Evolutionary conservation across 495 filamentous ascomycete genomes (phyloP), one percentile per base, ranked within the genome.

Genomic region (Chaetomium cochliodes): DNA sequence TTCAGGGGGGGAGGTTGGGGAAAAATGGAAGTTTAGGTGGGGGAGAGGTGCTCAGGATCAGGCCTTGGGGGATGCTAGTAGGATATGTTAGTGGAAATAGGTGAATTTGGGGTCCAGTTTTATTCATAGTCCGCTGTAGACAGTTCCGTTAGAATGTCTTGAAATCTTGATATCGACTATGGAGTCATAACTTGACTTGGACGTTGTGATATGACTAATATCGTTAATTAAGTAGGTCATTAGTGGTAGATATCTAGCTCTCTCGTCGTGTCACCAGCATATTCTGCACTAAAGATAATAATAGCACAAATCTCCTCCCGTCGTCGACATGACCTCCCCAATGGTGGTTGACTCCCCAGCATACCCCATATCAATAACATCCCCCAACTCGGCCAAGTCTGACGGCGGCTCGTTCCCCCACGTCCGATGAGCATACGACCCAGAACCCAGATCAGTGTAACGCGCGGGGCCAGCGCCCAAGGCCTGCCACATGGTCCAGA

Each of bases 401-500:
- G 72, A 76, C 5, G 75, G 67, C 12, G 79, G 79, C 18, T 66
- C 47, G 69, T 88, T 87, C 67, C 81, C 71, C 66, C 88, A 79
- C 0, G 86, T 88, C 18, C 78, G 42, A 54, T 72, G 67, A 0
- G 77, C 28, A 82, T 88, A 72, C 15, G 39, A 2, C 72, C 78
- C 61, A 83, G 75, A 13, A 72, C 80, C 68, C 13, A 72, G 62
- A 18, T 73, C 65, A 2, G 64, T 68, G 22, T 84, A 76, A 8
- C 75, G 73, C 61, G 60, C 63, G 26, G 33, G 26, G 5, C 15
- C 9, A 15, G 5, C 18, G 1, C 68, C 62, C 30, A 70, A 64
- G 7, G 67, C 68, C 37, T 67, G 68, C 88, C 60, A 60, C 22
- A 84, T 82, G 77, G 85, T 84, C 81, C 83, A 91, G 13, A 86